Base-by-base conservation (phyloP, 176 grass and related monocot genomes). In the Rhipidocladum racemiflorum region DNA sequence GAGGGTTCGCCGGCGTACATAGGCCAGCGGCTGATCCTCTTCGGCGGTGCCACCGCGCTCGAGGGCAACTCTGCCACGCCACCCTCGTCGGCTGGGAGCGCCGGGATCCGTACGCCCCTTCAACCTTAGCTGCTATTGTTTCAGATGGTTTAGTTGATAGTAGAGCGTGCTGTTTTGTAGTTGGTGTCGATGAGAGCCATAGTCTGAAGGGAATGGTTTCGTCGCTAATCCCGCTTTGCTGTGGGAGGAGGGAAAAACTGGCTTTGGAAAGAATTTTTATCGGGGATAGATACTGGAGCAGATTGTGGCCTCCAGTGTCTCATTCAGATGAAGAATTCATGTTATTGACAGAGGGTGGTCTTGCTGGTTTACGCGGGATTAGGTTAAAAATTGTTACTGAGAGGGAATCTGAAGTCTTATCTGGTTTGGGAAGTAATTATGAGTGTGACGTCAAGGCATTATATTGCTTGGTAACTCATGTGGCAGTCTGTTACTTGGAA, bases 11-110 rank as follows among this genome's bases (percentile, higher is more conserved):
- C 86, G 6, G 96, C 89, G 4, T 88, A 88, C 57, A 51, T 89
- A 12, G 93, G 93, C 55, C 89, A 85, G 44, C 85, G 91, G 8
- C 68, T 99, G 10, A 90, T 99, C 50, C 89, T 99, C 29, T 99
- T 95, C 9, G 96, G 92, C 3, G 96, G 96, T 1, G 96, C 96
- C 54, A 99, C 96, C 21, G 93, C 96, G 17, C 92, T 99, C 2
- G 96, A 99, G 87, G 92, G 92, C 44, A 93, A 88, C 61, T 91
- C 91, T 0, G 86, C 95, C 6, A 79, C 89, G 12, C 85, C 96
- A 7, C 86, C 91, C 53, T 95, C 96, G 5, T 62, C 92, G 0
- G 87, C 91, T 8, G 96, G 88, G 59, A 84, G 79, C 76, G 93
- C 93, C 16, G 96, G 96, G 77, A 91, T 99, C 44, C 96, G 96